phyloP scores from a whole-genome alignment of 2,329 filamentous ascomycete species.

The Raffaelea deltoideospora region DNA sequence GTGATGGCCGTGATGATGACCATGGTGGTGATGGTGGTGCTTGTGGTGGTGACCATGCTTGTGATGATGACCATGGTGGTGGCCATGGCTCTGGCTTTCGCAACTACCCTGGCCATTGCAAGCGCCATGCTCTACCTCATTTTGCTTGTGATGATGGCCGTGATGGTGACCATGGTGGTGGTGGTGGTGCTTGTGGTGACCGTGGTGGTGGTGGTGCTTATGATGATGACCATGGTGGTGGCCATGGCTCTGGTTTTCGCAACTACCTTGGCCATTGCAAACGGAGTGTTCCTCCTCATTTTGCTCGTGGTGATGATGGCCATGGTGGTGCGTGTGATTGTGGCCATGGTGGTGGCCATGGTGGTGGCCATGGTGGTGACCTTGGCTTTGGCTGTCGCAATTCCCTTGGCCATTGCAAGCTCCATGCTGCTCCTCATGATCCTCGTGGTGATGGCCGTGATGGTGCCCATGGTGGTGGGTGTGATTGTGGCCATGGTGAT shows the following conservation, averaged over 20 bases:
- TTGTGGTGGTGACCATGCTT: not conserved
- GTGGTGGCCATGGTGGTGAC: no score
- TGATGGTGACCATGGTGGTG: not conserved
- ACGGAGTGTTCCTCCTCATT: no score
- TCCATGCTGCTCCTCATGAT: no score
- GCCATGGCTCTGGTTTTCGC: no score
- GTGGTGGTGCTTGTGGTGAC: not conserved
- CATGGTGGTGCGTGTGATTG: not conserved
- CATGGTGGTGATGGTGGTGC: not conserved
- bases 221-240: no score
- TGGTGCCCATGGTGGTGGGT: not conserved
- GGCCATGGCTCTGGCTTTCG: not conserved
- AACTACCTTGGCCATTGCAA: no score
- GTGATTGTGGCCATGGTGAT: not conserved
- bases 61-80: constrained; percentile 1
- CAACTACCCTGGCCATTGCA: not conserved
- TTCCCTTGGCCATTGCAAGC: no score
- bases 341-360: no score
- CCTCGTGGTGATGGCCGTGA: not conserved
- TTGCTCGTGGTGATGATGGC: not conserved
- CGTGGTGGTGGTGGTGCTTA: no score
- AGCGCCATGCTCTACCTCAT: no score
- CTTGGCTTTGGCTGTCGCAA: no score
- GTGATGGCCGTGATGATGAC: not conserved
- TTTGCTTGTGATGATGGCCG: not conserved